Conservation (phyloP, 148 eudicot species). For the Persicaria tinctoria region DNA sequence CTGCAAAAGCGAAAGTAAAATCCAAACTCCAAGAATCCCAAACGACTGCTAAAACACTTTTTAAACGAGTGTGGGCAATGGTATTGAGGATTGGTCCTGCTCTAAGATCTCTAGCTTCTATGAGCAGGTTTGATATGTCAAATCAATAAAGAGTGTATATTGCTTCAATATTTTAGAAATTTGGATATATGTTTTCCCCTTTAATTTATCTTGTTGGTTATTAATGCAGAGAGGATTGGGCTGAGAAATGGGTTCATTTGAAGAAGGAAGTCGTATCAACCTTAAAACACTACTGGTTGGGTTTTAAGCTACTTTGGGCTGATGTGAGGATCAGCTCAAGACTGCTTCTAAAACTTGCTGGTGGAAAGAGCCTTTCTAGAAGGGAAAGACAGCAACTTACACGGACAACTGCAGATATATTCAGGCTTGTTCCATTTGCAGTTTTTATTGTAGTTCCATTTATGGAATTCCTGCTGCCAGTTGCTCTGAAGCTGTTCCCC, state of each 20-base stretch:
- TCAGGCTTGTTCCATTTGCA: conserved; percentile 89
- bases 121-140: conserved; percentile 53
- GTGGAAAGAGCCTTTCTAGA: conserved; percentile 84
- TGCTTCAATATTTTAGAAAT: neutral
- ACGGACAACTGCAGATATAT: conserved; percentile 90
- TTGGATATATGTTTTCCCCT: neutral
- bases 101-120: conserved; percentile 58
- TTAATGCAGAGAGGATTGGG: conserved; percentile 71
- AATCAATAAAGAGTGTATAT: neutral
- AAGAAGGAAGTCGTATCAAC: conserved; percentile 73
- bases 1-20: conserved; percentile 78
- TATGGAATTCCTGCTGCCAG: conserved; percentile 93
- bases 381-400: conserved; percentile 95
- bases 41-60: conserved; percentile 29
- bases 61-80: conserved; percentile 47
- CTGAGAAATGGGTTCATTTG: conserved; percentile 65
- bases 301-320: conserved; percentile 69
- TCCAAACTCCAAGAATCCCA: conserved; percentile 54
- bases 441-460: conserved; percentile 85
- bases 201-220: conserved; percentile 5
- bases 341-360: conserved; percentile 69
- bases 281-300: conserved; percentile 82
- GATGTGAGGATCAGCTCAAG: conserved; percentile 83
- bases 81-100: conserved; percentile 78
- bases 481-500: conserved; percentile 75